These are phyloP conservation scores for Diaporthe nobilis DNA, from an alignment of 2,329 filamentous ascomycete species.

Conservation along the genomic window DNA sequence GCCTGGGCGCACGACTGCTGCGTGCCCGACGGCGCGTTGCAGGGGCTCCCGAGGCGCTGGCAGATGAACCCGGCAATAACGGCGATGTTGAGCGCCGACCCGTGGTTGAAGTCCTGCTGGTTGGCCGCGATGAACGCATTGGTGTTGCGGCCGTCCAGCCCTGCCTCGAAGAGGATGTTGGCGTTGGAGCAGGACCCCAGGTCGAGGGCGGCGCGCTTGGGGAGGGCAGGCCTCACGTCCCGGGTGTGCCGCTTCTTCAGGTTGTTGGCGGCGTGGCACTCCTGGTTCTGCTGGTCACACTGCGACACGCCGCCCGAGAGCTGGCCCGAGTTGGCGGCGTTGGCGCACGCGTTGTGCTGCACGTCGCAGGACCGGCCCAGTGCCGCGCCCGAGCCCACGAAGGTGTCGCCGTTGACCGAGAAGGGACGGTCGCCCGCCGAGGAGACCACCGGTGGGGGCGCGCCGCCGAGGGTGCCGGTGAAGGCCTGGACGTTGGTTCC, in stretches of 20 bases:
- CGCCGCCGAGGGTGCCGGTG: conserved; percentile 57
- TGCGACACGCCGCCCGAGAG: conserved; percentile 50
- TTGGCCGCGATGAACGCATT: conserved; percentile 59
- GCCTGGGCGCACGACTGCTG: conserved; percentile 47
- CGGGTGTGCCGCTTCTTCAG: conserved; percentile 11
- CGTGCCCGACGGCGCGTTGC: conserved; percentile 50
- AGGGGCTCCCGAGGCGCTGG: conserved; percentile 54
- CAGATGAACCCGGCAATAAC: conserved; percentile 65
- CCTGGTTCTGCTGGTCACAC: conserved; percentile 55
- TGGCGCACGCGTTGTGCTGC: conserved; percentile 61
- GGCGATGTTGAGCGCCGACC: conserved; percentile 60
- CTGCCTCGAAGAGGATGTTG: conserved; percentile 58
- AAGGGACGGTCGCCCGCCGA: conserved; percentile 53
- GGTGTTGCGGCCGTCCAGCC: conserved; percentile 60
- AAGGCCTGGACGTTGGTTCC: conserved; percentile 56
- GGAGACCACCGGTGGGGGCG: conserved; percentile 54
- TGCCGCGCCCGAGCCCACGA: conserved; percentile 57
- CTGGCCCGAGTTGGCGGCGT: conserved; percentile 55
- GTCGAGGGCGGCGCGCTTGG: conserved; percentile 46
- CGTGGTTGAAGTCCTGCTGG: conserved; percentile 59
- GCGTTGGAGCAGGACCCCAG: conserved; percentile 59
- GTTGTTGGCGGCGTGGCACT: conserved; percentile 45
- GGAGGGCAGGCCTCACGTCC: background rate
- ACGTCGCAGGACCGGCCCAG: conserved; percentile 60
- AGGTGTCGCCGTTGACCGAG: conserved; percentile 55